Evolutionary conservation across 371 early-diverging fungal species (phyloP), one percentile per base, ranked within the genome.

Genomic region (Mortierella sp.): DNA sequence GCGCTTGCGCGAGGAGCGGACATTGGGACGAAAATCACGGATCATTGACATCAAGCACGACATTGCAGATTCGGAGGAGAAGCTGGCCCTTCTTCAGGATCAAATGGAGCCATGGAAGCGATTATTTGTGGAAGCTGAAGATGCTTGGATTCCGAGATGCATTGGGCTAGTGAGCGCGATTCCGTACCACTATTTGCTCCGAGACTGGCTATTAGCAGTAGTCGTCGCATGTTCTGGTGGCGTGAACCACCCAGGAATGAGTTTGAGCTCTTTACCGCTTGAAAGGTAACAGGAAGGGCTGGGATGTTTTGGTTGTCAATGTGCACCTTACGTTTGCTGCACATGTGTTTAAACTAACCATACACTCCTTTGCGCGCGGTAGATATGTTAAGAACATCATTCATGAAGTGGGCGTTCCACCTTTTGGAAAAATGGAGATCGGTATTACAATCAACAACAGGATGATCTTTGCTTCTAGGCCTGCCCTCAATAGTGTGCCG

Each of bases 361-460:
- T 26, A 1, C 38, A 0, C 16, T 47, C 14, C 24, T 71, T 26
- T 71, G 34, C n/a, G 10, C 14, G 57, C 3, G 11, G n/a, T 55
- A 91, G 90, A 57, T 88, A 94, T 54, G 89, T 96, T 6, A 87
- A 90, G 38, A 96, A 96, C 74, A 79, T 97, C 31, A 91, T 97
- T 31, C 90, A 93, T 72, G 96, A 97, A 73, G 91, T 96, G 16
- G 95, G 93, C 47, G 78, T 96, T 38, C 97, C 97, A 31, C 96
- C 97, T 19, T 95, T 96, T 58, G 97, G 97, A 19, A 92, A 93
- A 80, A 91, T 94, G 63, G 96, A 97, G 84, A 91, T 96, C 42
- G 92, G 91, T 8, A 89, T 97, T 54, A 90, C 91, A 0, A 89
- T 96, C 77, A 93, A 94, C 48, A 85, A 91, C 72, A 88, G 91